Conservation (phyloP, 73 alveolate species). For the Uronychia setigera region DNA sequence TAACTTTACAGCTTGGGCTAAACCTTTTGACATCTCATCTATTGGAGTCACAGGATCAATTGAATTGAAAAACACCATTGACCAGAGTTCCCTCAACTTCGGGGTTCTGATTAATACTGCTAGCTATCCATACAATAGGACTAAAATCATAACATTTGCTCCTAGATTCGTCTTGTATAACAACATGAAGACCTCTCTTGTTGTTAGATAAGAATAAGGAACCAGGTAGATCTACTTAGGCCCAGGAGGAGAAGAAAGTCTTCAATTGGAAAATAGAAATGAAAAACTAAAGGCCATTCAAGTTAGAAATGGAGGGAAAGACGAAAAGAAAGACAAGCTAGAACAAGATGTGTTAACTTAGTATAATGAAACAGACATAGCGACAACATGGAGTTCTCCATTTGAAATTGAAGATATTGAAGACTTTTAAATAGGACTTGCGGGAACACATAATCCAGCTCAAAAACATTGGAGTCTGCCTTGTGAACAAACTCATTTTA, state of each 20-base stretch:
- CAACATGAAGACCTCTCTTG: conserved; percentile 24
- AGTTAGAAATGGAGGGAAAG: conserved; percentile 8
- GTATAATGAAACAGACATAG: not conserved
- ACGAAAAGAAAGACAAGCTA: not conserved
- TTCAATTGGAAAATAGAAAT: conserved; percentile 23
- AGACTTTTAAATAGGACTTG: conserved; percentile 54
- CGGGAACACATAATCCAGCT: not conserved
- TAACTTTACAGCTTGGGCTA: conserved; percentile 36
- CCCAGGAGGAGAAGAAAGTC: conserved; percentile 11
- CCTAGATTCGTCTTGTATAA: conserved; percentile 61
- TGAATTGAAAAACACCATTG: not conserved
- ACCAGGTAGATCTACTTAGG: not conserved
- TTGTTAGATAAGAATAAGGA: conserved; percentile 19
- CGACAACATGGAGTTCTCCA: conserved; percentile 53
- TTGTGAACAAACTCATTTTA: conserved; percentile 11
- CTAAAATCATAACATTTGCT: conserved; percentile 62
- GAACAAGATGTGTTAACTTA: not conserved
- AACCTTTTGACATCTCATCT: conserved; percentile 48
- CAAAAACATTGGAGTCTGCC: conserved; percentile 22
- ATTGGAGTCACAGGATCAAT: conserved; percentile 51
- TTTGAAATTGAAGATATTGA: conserved; percentile 64
- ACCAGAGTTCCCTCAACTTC: conserved; percentile 19
- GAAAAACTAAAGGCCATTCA: not conserved
- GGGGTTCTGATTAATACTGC: conserved; percentile 56
- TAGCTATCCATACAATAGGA: conserved; percentile 29